phyloP scores from a whole-genome alignment of 495 filamentous ascomycete species.

The Parathielavia appendiculata region DNA sequence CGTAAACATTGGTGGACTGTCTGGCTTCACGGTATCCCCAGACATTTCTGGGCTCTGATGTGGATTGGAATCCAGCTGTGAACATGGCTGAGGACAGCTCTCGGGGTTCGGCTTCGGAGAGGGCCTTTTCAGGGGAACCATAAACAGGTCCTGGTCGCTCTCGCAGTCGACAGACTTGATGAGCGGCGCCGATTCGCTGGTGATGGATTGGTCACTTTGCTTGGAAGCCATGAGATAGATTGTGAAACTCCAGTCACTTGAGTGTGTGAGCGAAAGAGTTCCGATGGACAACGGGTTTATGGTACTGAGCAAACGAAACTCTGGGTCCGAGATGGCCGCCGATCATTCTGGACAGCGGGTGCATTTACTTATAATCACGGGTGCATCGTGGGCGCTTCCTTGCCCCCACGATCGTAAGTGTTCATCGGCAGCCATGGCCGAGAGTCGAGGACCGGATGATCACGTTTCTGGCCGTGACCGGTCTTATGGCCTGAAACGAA shows the following conservation, averaged over 20 bases:
- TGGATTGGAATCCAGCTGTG: neutral
- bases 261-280: neutral
- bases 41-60: constrained; percentile 10
- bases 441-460: neutral
- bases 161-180: constrained; percentile 21
- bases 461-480: constrained; percentile 8
- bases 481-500: constrained; percentile 7
- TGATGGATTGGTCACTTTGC: constrained; percentile 16
- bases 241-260: too few relatives aligned
- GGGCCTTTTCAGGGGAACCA: constrained; percentile 21
- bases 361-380: constrained; percentile 18
- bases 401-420: neutral
- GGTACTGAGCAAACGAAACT: neutral
- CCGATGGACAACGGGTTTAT: neutral
- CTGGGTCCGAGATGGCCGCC: constrained; percentile 7
- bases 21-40: constrained; percentile 1
- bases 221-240: constrained; percentile 11
- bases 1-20: constrained; percentile 10
- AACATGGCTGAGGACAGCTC: neutral
- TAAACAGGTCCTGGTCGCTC: constrained; percentile 19
- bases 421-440: constrained; percentile 7
- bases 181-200: constrained; percentile 23
- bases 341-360: constrained; percentile 2
- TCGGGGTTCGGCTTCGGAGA: constrained; percentile 6
- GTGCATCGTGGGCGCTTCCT: neutral